Base-by-base conservation (phyloP, 345 rosid species). In the Anacardium occidentale region DNA sequence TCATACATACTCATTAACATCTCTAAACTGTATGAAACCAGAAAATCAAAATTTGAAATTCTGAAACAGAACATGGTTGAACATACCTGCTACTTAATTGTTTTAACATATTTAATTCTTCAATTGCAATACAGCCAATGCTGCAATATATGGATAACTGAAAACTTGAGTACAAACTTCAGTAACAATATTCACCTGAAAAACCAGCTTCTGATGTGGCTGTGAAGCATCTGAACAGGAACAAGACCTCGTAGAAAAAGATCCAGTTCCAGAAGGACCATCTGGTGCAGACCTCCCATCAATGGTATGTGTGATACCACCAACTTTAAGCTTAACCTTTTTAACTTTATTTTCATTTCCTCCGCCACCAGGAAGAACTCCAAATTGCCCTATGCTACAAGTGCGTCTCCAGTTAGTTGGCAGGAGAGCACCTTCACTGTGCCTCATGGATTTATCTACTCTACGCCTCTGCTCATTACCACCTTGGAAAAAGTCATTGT, bases 401-500 rank as follows among this genome's bases (percentile, higher is more conserved):
- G 70, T 40, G 61, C 78, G 62, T 75, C 69, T 86, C 83, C 88
- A 80, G 66, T 78, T 82, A 25, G 74, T 64, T 15, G 90, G 88
- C 69, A 83, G 81, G 71, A 81, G 86, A 66, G 55, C 82, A 64
- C 85, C 88, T 79, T 84, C 85, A 69, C 78, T 79, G 61, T 60
- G 53, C 26, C 81, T 75, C 69, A 56, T 79, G 20, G 83, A 79
- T 54, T 80, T 76, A 47, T 70, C 82, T 67, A 82, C 86, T 48
- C 80, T 74, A 57, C 66, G 83, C 54, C 78, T 77, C 54, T 68
- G 60, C 73, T 76, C 80, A 66, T 78, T 84, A 75, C 78, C 78
- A 63, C 84, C 86, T 75, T 79, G 89, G 47, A 85, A 89, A 53
- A 90, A 87, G 62, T 83, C 83, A 59, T 83, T 81, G 50, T 85